Percentiles rank a stretch among this genome's conserved stretches.
These are phyloP conservation scores for Phytophthora europaea DNA, from an alignment of 352 stramenopile species.

Conservation along the genomic window DNA sequence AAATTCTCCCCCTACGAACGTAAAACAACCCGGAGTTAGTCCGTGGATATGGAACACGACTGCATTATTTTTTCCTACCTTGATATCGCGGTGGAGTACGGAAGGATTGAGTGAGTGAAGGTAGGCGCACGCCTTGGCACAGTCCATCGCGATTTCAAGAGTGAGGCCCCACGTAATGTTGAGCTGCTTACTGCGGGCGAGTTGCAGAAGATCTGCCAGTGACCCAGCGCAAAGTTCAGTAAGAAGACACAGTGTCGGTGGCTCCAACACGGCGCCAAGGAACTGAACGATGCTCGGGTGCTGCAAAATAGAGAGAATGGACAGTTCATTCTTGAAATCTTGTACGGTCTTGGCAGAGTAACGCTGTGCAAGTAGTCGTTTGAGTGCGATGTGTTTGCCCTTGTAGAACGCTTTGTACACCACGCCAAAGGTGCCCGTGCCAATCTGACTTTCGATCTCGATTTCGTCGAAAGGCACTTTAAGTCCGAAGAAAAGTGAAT, in stretches of 20 bases:
- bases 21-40: not conserved
- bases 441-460: constrained; percentile 72
- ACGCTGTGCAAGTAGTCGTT: constrained; percentile 66
- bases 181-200: constrained; percentile 73
- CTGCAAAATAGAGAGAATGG: constrained; percentile 84
- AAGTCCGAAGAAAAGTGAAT: constrained; percentile 73
- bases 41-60: not conserved
- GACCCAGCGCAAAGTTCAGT: constrained; percentile 80
- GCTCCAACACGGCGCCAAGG: constrained; percentile 71
- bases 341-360: constrained; percentile 67
- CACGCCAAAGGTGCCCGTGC: constrained; percentile 78
- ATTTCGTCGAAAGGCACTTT: constrained; percentile 78
- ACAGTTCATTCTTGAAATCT: constrained; percentile 86
- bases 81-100: constrained; percentile 79
- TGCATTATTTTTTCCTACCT: constrained; percentile 37
- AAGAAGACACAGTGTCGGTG: constrained; percentile 79
- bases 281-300: constrained; percentile 89
- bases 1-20: constrained; percentile 68
- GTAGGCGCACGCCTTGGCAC: constrained; percentile 72
- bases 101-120: constrained; percentile 69
- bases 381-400: constrained; percentile 78
- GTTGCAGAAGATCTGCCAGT: constrained; percentile 70
- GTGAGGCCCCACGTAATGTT: constrained; percentile 81
- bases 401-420: constrained; percentile 87
- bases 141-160: constrained; percentile 77